Percentiles rank a stretch among this genome's conserved stretches.
phyloP scores from a whole-genome alignment of 2,329 filamentous ascomycete genomes.

The Pyrenophora teres region DNA sequence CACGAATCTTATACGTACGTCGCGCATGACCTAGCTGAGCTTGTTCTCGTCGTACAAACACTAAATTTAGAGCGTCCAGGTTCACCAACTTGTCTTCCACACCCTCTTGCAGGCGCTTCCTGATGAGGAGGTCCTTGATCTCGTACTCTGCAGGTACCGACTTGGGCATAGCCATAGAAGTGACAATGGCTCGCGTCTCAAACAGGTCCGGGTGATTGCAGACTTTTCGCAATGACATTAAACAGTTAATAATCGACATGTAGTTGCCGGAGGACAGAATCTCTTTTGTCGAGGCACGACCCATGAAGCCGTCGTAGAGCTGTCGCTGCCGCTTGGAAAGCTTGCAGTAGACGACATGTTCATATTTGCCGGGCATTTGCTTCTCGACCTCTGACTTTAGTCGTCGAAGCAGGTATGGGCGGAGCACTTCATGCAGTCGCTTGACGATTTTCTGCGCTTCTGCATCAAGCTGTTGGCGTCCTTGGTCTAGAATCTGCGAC shows the following conservation, averaged over 20 bases:
- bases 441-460: slow-evolving; percentile 90
- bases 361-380: slow-evolving; percentile 97
- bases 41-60: slow-evolving; percentile 71
- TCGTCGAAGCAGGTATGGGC: slow-evolving; percentile 87
- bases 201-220: slow-evolving; percentile 99
- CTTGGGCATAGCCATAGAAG: slow-evolving; percentile 87
- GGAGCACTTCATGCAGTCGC: slow-evolving; percentile 90
- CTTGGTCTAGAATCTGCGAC: slow-evolving; percentile 93
- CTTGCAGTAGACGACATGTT: slow-evolving; percentile 94
- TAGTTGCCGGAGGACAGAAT: slow-evolving; percentile 93
- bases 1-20: slow-evolving; percentile 57
- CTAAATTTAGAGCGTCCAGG: slow-evolving; percentile 77
- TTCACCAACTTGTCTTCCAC: slow-evolving; percentile 68
- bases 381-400: slow-evolving; percentile 98
- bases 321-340: slow-evolving; percentile 94
- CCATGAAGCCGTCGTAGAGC: slow-evolving; percentile 95
- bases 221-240: slow-evolving; percentile 96
- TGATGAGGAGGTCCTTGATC: slow-evolving; percentile 71
- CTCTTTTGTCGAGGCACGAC: slow-evolving; percentile 83
- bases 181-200: slow-evolving; percentile 93
- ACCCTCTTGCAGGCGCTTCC: slow-evolving; percentile 66
- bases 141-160: slow-evolving; percentile 78
- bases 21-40: slow-evolving; percentile 58
- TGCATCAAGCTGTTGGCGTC: slow-evolving; percentile 89
- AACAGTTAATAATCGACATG: slow-evolving; percentile 95